Evolutionary conservation across 495 filamentous ascomycete species (phyloP), one percentile per base, ranked within the genome.

Genomic region (Margaritispora aquatica): DNA sequence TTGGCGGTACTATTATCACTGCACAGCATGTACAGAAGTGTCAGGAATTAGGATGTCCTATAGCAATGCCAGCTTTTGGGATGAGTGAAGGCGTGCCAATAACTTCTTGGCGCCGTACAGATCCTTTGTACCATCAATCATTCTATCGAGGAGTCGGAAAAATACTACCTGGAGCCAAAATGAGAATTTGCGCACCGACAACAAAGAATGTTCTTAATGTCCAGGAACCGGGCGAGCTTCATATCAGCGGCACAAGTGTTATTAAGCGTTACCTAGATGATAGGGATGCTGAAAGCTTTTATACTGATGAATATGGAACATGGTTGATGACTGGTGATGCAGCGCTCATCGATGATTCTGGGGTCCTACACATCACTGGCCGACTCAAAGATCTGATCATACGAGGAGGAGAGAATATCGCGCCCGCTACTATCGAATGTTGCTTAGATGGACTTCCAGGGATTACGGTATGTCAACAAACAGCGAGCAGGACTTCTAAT

Each of bases 381-480:
- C 62, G 77, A 29, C 75, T 76, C 64, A 81, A 80, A 57, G 78
- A 80, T 54, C 62, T 74, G 31, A 77, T 81, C 56, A 75, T 79
- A 29, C 70, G 78, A 2, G 78, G 69, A n/a, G 76, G 76, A 8
- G 72, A 78, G 55, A 81, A 80, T 50, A 70, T 81, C 21, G 54
- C 68, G 0, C 74, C 75, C 1, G 57, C 66, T 3, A 68, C 63
- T 11, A 74, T 81, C 21, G 77, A 81, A 59, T 26, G 2, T 24
- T 52, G 49, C 8, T 49, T 38, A 3, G 8, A 48, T 9, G n/a
- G 31, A 3, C 17, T 20, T 2, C n/a, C n/a, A n/a, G n/a, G n/a
- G n/a, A n/a, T n/a, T n/a, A n/a, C n/a, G n/a, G n/a, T n/a, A n/a
- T n/a, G n/a, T n/a, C n/a, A n/a, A n/a, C n/a, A n/a, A n/a, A n/a